Evolutionary conservation across 805 yeast species (phyloP).

Genomic region (Saccharomycopsis synnaedendra): DNA sequence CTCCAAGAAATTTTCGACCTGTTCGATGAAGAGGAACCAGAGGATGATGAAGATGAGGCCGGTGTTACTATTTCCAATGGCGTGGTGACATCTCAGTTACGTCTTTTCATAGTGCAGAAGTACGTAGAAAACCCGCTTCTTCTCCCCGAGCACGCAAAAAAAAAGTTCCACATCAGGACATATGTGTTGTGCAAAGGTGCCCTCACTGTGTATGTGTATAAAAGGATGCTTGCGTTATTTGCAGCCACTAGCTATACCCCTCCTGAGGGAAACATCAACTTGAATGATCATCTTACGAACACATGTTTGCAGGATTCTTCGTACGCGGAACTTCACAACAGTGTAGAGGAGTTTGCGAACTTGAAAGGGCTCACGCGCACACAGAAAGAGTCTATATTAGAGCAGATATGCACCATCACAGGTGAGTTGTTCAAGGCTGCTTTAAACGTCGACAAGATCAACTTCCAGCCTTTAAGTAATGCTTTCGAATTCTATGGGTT

Average conservation of each 20-base stretch:
- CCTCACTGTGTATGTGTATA: conserved; percentile 67
- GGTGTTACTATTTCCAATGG: conserved; percentile 30
- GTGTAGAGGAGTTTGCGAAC: conserved; percentile 57
- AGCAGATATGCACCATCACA: conserved; percentile 48
- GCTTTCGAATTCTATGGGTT: conserved; percentile 85
- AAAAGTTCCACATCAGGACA: conserved; percentile 83
- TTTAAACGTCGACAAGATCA: conserved; percentile 63
- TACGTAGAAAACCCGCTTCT: conserved; percentile 63
- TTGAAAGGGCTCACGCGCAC: conserved; percentile 26
- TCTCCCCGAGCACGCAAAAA: conserved; percentile 42
- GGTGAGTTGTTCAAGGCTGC: conserved; percentile 78
- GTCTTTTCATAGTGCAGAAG: conserved; percentile 86
- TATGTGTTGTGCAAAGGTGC: conserved; percentile 73
- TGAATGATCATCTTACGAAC: conserved; percentile 81
- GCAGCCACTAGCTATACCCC: conserved; percentile 41
- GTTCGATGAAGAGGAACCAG: conserved; percentile 67
- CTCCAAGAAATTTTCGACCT: conserved; percentile 75
- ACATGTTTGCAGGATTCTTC: conserved; percentile 71
- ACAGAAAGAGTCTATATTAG: conserved; percentile 31
- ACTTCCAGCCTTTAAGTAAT: conserved; percentile 71
- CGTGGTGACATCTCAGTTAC: conserved; percentile 71
- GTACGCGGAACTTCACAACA: conserved; percentile 24
- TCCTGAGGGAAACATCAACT: conserved; percentile 26
- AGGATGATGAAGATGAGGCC: conserved; percentile 42
- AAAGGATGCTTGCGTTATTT: conserved; percentile 72